Evolutionary conservation across 768 basidiomycete genomes (phyloP), one percentile per base, ranked within the genome.

Genomic region (Lanmaoa rubissima): DNA sequence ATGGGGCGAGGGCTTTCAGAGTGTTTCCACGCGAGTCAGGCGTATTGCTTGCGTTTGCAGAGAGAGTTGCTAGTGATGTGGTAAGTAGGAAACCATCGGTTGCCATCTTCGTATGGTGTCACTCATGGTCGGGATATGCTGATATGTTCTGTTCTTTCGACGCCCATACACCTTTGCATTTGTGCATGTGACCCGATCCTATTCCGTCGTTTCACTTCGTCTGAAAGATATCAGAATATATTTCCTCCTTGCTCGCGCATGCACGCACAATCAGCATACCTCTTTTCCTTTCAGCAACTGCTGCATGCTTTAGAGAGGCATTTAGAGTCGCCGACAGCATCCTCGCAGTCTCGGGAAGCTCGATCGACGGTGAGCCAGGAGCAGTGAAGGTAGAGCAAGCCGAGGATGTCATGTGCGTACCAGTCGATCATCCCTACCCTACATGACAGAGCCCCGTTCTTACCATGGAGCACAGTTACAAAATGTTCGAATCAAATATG

Each of bases 401-500:
- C 0, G 92, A 97, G 68, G 92, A 96, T 69, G 82, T 95, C 42
- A 79, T 96, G 88, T 96, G 66, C 64, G 86, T 79, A 50, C 26
- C 36, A 41, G 36, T 49, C 34, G 39, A 46, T 42, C 10, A 32
- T 16, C 48, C 5, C 11, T 43, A 28, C 26, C 26, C 26, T 56
- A 41, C 12, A 42, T 9, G 11, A 39, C 52, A 32, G 12, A 19
- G 17, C 51, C 45, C 14, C 3, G 5, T 28, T 14, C 46, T 59
- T n/a, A 61, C 43, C 14, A 17, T 19, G 28, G n/a, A 45, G 11
- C 54, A 24, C 63, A 95, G 94, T 13, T 96, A 92, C 70, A 83
- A 81, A 45, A 97, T 98, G 93, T 98, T 98, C 63, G 95, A 98
- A 71, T 77, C 82, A 11, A 90, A 95, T 69, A 97, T 98, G 92